These are phyloP conservation scores for Cladorrhinum sp. DNA, from an alignment of 2,329 filamentous ascomycete genomes.

Conservation along the genomic window DNA sequence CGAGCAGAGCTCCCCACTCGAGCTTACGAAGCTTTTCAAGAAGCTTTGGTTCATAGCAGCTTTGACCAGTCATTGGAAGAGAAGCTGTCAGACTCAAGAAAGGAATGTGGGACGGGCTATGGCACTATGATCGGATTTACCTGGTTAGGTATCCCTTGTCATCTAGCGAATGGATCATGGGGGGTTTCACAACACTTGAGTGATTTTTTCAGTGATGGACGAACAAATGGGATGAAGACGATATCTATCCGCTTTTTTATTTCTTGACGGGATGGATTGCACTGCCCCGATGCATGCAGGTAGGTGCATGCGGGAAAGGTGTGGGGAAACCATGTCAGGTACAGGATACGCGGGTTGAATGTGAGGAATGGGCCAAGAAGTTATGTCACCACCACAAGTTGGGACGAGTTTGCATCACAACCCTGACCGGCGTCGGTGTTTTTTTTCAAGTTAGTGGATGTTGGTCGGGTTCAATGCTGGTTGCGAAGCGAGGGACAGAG, in stretches of 20 bases:
- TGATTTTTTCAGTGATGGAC: not conserved
- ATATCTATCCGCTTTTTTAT: not conserved
- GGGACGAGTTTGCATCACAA: not conserved
- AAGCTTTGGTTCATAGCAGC: not conserved
- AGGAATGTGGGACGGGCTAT: not conserved
- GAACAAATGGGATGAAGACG: not conserved
- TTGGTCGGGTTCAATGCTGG: too few relatives aligned
- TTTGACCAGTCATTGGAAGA: not conserved
- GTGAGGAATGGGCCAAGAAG: not conserved
- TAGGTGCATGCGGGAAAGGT: too few relatives aligned
- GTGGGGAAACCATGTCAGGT: not conserved
- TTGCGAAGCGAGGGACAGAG: not conserved
- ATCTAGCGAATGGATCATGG: too few relatives aligned
- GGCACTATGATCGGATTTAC: not conserved
- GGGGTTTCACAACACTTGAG: not conserved
- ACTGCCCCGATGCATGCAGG: not conserved
- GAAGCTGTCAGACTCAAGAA: not conserved
- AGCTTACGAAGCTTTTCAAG: not conserved
- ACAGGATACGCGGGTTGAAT: not conserved
- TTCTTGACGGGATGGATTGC: not conserved
- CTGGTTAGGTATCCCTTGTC: not conserved
- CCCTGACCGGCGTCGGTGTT: not conserved
- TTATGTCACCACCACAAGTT: not conserved
- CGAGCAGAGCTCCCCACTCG: not conserved
- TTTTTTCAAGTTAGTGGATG: not conserved